These are phyloP conservation scores for Beauveria caledonica DNA, from an alignment of 2,329 filamentous ascomycete genomes.

Conservation along the genomic window DNA sequence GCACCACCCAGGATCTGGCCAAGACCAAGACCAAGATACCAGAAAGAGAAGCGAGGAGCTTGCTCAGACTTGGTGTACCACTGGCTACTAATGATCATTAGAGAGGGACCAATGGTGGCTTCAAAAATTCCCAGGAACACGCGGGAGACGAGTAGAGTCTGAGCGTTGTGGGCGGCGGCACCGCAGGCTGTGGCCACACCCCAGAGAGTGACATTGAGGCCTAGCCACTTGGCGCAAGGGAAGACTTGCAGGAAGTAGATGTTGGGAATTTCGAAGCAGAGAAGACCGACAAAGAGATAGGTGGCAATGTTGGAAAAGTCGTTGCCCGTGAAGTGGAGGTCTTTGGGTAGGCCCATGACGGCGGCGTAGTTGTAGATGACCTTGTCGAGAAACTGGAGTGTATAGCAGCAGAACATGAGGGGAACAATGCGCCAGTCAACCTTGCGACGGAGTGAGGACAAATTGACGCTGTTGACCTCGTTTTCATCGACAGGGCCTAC, in stretches of 20 bases:
- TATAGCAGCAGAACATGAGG: conserved; percentile 53
- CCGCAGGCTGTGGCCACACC: conserved; percentile 47
- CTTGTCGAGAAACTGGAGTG: conserved; percentile 58
- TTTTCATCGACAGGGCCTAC: conserved; percentile 31
- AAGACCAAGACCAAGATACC: conserved; percentile 52
- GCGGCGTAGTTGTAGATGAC: conserved; percentile 57
- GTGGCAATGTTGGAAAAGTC: conserved; percentile 56
- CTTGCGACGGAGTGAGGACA: conserved; percentile 41
- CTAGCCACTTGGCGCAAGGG: conserved; percentile 54
- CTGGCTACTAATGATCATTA: conserved; percentile 53
- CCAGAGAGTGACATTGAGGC: conserved; percentile 50
- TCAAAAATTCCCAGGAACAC: conserved; percentile 54
- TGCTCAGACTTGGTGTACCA: conserved; percentile 57
- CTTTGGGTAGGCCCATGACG: conserved; percentile 53
- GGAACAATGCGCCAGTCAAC: conserved; percentile 53
- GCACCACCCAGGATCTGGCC: conserved; percentile 56
- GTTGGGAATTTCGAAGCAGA: conserved; percentile 52
- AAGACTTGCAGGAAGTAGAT: conserved; percentile 52
- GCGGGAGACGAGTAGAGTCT: conserved; percentile 43
- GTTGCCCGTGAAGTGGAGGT: conserved; percentile 42
- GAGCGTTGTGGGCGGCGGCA: conserved; percentile 45
- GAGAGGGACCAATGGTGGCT: conserved; percentile 49
- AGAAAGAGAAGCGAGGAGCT: conserved; percentile 50
- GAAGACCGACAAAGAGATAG: conserved; percentile 53
- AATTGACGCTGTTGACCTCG: conserved; percentile 28